Conservation (phyloP, 345 rosid species). For the Eucalyptus camaldulensis region DNA sequence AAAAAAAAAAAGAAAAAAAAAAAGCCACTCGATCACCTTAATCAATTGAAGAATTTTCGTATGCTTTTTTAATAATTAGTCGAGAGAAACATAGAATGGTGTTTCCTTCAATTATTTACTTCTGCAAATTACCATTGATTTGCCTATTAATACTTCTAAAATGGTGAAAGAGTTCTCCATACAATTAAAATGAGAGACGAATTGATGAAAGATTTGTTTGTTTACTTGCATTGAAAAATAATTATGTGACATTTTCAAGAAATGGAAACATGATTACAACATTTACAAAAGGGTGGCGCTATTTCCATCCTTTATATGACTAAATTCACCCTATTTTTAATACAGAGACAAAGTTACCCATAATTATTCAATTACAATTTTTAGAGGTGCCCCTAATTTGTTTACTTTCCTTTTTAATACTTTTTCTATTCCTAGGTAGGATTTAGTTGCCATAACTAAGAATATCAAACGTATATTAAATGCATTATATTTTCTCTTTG, state of each 20-base stretch:
- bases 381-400: too few relatives aligned
- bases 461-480: too few relatives aligned
- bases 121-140: not conserved
- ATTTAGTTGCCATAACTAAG: too few relatives aligned
- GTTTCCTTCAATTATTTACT: not conserved
- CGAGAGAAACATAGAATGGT: not conserved
- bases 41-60: not conserved
- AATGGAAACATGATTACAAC: not conserved
- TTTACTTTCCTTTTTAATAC: too few relatives aligned
- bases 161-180: not conserved
- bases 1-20: too few relatives aligned
- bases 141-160: not conserved
- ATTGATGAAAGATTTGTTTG: not conserved
- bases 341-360: too few relatives aligned
- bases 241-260: not conserved
- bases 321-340: too few relatives aligned
- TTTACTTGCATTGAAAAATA: not conserved
- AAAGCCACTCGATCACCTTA: not conserved
- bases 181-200: not conserved
- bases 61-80: not conserved
- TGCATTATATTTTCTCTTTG: too few relatives aligned
- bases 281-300: not conserved
- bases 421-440: too few relatives aligned
- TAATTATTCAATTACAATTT: too few relatives aligned
- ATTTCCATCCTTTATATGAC: too few relatives aligned